Evolutionary conservation across 768 basidiomycete species (phyloP).

Genomic region (Suillus variegatus): DNA sequence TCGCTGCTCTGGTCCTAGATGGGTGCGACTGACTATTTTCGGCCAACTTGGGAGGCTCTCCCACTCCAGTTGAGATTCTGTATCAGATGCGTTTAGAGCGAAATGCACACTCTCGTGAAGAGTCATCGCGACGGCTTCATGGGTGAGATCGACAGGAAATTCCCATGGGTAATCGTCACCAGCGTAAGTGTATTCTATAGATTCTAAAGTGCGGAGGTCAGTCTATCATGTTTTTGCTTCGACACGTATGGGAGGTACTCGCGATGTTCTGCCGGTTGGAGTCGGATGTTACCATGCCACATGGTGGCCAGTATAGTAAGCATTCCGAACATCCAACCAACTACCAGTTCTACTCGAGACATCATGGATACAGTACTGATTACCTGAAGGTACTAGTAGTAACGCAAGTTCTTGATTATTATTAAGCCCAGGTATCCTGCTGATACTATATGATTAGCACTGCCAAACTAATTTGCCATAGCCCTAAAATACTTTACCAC

Average conservation of each 20-base stretch:
- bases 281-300: background rate
- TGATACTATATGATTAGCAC: background rate
- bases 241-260: background rate
- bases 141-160: background rate
- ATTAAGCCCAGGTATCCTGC: background rate
- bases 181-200: background rate
- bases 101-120: constrained; percentile 5
- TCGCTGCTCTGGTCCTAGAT: background rate
- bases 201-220: background rate
- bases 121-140: constrained; percentile 11
- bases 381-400: background rate
- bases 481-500: background rate
- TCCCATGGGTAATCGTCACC: background rate
- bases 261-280: background rate
- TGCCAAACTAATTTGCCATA: background rate
- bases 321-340: background rate
- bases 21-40: background rate
- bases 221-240: background rate
- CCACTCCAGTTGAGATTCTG: background rate
- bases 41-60: background rate
- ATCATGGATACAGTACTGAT: background rate
- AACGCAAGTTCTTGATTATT: background rate
- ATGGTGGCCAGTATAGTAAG: background rate
- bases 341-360: background rate
- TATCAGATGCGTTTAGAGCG: background rate